Percentiles rank a stretch among this genome's conserved stretches.
Evolutionary conservation across 768 basidiomycete species (phyloP).

Genomic region (Collybiopsis luxurians): DNA sequence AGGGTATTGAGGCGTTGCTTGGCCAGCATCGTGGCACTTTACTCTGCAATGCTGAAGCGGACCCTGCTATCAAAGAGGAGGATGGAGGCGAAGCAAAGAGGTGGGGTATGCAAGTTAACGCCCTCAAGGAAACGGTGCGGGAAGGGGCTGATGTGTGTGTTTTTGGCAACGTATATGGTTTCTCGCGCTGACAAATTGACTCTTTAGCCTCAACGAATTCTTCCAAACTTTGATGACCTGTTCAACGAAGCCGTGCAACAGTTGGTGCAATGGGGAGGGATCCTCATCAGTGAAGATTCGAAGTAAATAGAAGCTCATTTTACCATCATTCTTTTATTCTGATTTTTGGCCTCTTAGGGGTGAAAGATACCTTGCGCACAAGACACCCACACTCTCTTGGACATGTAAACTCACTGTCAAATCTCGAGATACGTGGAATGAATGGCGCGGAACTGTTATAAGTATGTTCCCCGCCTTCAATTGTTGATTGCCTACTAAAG

Average conservation of each 20-base stretch:
- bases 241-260: conserved; percentile 81
- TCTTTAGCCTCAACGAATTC: conserved; percentile 1
- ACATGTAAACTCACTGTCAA: conserved; percentile 66
- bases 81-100: conserved; percentile 70
- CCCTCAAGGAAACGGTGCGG: conserved; percentile 56
- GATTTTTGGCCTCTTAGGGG: conserved; percentile 48
- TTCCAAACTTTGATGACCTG: conserved; percentile 58
- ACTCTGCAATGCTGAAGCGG: conserved; percentile 54
- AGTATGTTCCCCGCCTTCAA: conserved; percentile 38
- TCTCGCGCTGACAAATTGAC: not conserved
- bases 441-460: conserved; percentile 63
- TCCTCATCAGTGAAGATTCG: conserved; percentile 62
- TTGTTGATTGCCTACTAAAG: conserved; percentile 17
- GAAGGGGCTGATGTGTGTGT: conserved; percentile 49
- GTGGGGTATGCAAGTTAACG: conserved; percentile 70
- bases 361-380: conserved; percentile 72
- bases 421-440: conserved; percentile 60
- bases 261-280: conserved; percentile 68
- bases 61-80: conserved; percentile 30
- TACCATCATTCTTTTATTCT: not conserved
- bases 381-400: conserved; percentile 63
- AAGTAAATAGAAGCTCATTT: conserved; percentile 44
- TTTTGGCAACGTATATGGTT: not conserved
- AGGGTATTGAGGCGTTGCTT: conserved; percentile 62
- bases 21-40: conserved; percentile 62